Evolutionary conservation across 306 rosid species (phyloP), one percentile per base, ranked within the genome.

Genomic region (Cicer pinnatifidum): DNA sequence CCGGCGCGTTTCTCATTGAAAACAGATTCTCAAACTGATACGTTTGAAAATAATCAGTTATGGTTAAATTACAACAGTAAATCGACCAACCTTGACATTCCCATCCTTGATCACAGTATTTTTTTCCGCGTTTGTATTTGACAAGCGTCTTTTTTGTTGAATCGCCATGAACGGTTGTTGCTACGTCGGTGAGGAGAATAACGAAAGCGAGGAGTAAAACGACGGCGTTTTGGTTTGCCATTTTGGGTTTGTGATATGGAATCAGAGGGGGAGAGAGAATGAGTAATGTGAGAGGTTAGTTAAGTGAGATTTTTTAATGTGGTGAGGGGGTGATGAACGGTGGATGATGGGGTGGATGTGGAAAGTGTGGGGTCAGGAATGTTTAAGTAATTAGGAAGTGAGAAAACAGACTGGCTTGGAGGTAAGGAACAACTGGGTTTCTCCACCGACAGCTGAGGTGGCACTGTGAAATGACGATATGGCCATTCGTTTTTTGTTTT

Each of bases 21-120:
- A 94, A 94, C 1, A 91, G 89, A 41, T 94, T 83, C 91, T 94
- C 99, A 35, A 94, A 94, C 75, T 94, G 97, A 73, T 91, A 94
- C 3, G 80, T 75, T 63, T 89, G 86, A 72, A 94, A 94, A 61
- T 69, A 79, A 40, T 94, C 96, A 1, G 87, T 40, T 19, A 94
- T 90, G 1, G 97, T 91, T 43, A 88, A 79, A 74, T 94, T 94
- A 44, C 99, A 94, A 12, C 99, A 94, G 66, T 53, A 89, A 17
- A 35, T 37, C 0, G 98, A 93, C 89, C 86, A 93, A 0, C 77
- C 87, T 45, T 71, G 60, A 11, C 99, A 94, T 79, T 94, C 99
- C 97, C 96, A 94, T 0, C 97, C 99, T 59, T 88, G 73, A 50
- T 69, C 80, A 58, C 99, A 94, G 5, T 87, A 51, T 82, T 77